These are phyloP conservation scores for Paracorniculantispora psalliotae DNA, from an alignment of 2,329 filamentous ascomycete genomes.

Conservation along the genomic window DNA sequence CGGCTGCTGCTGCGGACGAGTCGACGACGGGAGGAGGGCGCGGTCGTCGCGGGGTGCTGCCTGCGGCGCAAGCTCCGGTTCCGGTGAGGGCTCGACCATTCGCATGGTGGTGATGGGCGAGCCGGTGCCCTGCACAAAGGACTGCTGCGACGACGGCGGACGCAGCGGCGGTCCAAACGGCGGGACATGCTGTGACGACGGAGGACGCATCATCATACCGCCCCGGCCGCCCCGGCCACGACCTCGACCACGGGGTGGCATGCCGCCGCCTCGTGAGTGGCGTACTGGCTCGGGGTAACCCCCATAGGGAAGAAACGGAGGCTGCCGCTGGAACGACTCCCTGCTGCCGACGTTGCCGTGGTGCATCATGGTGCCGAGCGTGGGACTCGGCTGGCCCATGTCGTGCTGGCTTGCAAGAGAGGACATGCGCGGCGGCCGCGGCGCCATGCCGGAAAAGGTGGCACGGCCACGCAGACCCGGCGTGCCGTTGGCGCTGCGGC, in stretches of 20 bases:
- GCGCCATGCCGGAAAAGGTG: conserved; percentile 19
- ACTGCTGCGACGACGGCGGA: neutral
- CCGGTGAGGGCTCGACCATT: conserved; percentile 31
- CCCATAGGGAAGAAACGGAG: neutral
- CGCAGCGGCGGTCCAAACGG: conserved; percentile 17
- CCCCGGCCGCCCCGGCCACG: neutral
- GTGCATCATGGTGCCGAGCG: conserved; percentile 30
- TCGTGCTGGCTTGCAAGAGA: conserved; percentile 22
- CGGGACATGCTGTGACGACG: conserved; percentile 16
- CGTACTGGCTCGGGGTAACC: conserved; percentile 1
- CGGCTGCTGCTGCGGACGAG: neutral
- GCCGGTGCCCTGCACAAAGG: conserved; percentile 9
- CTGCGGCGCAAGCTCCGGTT: conserved; percentile 21
- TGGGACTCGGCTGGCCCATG: conserved; percentile 40
- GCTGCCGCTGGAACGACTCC: conserved; percentile 12
- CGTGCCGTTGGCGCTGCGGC: conserved; percentile 16
- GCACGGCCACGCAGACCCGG: neutral
- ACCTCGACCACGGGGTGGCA: neutral
- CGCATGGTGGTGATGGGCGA: conserved; percentile 35
- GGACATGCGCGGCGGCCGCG: conserved; percentile 30
- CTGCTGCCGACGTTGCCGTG: conserved; percentile 14
- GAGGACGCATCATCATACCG: neutral
- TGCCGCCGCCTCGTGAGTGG: conserved; percentile 7
- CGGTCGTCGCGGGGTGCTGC: conserved; percentile 17
- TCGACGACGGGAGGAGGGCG: conserved; percentile 15